phyloP scores from a whole-genome alignment of 371 early-diverging fungal species.

The Mortierella sp. region DNA sequence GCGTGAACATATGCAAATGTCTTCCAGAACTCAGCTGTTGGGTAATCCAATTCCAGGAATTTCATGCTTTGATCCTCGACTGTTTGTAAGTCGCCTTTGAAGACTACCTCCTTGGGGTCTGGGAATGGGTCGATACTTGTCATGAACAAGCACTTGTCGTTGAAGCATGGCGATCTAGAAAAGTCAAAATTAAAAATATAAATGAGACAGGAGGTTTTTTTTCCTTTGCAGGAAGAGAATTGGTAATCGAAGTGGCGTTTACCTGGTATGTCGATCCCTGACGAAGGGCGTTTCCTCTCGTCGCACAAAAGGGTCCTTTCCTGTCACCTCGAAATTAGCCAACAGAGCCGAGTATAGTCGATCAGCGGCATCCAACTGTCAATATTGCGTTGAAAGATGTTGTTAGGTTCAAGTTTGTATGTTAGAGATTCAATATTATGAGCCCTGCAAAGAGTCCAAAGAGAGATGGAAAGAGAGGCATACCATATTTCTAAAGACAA shows the following conservation, averaged over 20 bases:
- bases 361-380: slow-evolving; percentile 67
- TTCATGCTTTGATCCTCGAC: slow-evolving; percentile 58
- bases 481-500: slow-evolving; percentile 62
- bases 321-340: slow-evolving; percentile 59
- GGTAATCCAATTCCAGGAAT: slow-evolving; percentile 56
- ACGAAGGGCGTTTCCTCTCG: slow-evolving; percentile 62
- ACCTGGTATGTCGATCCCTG: slow-evolving; percentile 64
- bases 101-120: slow-evolving; percentile 55
- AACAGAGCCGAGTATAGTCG: slow-evolving; percentile 63
- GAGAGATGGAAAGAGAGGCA: background rate
- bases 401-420: background rate
- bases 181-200: background rate
- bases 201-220: background rate
- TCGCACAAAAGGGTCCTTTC: slow-evolving; percentile 67
- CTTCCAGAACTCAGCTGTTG: slow-evolving; percentile 59
- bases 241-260: background rate
- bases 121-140: slow-evolving; percentile 71
- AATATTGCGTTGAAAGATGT: slow-evolving; percentile 18
- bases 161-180: slow-evolving; percentile 64
- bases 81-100: slow-evolving; percentile 58
- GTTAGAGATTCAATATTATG: background rate
- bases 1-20: slow-evolving; percentile 64
- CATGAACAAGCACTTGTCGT: slow-evolving; percentile 69
- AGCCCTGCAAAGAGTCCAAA: background rate
- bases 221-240: background rate